Conservation (phyloP, 1,139 yeast species). For the Trichomonascaceae sp. region DNA sequence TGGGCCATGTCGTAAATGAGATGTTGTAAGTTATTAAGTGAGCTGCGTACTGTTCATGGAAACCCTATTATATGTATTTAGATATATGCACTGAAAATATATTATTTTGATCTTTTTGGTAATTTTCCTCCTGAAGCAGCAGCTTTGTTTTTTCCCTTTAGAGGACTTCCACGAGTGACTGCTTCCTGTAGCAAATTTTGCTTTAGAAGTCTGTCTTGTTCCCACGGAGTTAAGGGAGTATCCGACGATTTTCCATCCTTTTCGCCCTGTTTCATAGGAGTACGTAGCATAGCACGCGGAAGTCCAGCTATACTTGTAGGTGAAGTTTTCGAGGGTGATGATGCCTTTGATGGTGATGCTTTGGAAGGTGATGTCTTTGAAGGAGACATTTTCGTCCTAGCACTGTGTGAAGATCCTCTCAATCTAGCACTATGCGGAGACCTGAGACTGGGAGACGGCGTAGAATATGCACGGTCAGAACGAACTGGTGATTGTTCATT, state of each 20-base stretch:
- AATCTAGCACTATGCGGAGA: neutral
- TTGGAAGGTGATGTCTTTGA: neutral
- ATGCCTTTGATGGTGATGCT: neutral
- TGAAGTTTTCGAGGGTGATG: neutral
- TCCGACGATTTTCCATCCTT: neutral
- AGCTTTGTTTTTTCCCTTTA: neutral
- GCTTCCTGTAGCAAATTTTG: slow-evolving; percentile 7
- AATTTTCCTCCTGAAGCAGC: neutral
- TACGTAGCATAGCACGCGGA: neutral
- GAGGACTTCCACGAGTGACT: neutral
- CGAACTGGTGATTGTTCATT: slow-evolving; percentile 1
- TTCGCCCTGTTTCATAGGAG: neutral
- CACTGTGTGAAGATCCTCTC: neutral
- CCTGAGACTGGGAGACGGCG: neutral
- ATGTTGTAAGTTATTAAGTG: neutral
- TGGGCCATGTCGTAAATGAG: neutral
- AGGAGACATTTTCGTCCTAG: neutral
- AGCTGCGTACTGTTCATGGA: neutral
- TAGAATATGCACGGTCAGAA: neutral
- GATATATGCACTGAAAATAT: neutral
- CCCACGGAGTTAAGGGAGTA: slow-evolving; percentile 23
- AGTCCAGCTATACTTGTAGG: neutral
- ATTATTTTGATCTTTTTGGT: neutral
- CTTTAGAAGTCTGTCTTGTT: slow-evolving; percentile 19
- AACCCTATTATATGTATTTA: neutral